Evolutionary conservation across 345 rosid species (phyloP), one percentile per base, ranked within the genome.

Genomic region (Citrus maxima): DNA sequence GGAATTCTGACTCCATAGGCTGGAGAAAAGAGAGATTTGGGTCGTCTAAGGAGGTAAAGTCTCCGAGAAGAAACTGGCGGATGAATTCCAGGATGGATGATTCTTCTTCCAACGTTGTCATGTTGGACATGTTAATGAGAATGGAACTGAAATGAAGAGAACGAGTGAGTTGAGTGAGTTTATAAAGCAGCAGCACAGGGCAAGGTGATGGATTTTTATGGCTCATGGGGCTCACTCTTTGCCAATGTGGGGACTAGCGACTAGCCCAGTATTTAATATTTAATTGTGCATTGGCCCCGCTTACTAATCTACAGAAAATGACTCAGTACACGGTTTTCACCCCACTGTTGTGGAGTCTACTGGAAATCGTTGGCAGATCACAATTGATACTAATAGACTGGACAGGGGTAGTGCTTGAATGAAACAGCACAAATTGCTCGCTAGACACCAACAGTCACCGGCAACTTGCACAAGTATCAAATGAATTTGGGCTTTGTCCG

Each of bases 51-150:
- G 89, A 82, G 60, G 77, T 58, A 74, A 90, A 84, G 67, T 92
- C 97, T 37, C 82, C 95, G 3, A 91, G 88, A 24, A 93, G 88
- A 73, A 88, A 85, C 30, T 89, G 87, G 21, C 82, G 84, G 21
- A 88, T 84, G 72, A 86, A 81, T 14, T 91, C 92, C 30, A 85
- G 60, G 28, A 73, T 77, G 54, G 84, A 78, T 63, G 82, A 78
- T 56, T 88, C 92, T 12, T 86, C 92, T 24, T 86, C 86, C 3
- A 75, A 25, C 30, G 84, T 80, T 4, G 34, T 51, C 62, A 65
- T 75, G 59, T 4, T 37, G 42, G 25, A 35, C 27, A 28, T 63
- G 4, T 34, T 5, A 38, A 16, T 3, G 51, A 42, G 1, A 59
- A 38, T 10, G 40, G 35, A 40, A 46, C 3, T 4, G 10, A 25